phyloP scores from a whole-genome alignment of 2,329 filamentous ascomycete species.

The Sclerotinia borealis region DNA sequence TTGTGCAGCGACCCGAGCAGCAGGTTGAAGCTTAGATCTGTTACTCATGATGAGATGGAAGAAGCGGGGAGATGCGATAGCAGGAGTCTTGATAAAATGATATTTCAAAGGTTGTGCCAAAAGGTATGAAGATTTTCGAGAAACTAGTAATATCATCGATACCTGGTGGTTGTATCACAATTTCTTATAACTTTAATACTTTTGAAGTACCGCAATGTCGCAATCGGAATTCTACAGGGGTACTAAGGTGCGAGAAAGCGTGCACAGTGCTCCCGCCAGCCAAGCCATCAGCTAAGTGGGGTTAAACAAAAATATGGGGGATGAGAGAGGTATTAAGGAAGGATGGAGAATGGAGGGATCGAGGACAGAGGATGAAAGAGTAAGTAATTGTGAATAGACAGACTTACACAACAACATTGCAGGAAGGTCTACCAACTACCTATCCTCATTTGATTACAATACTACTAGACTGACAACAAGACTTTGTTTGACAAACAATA shows the following conservation, averaged over 20 bases:
- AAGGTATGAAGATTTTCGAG: slow-evolving; percentile 9
- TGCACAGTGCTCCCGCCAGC: no score
- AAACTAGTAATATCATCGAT: slow-evolving; percentile 19
- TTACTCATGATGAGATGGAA: slow-evolving; percentile 28
- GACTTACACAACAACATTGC: no score
- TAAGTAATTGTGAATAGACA: no score
- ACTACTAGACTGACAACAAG: neutral
- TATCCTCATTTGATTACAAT: neutral
- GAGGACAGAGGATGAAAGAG: no score
- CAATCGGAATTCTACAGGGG: neutral
- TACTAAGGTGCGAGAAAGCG: neutral
- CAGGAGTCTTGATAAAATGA: neutral
- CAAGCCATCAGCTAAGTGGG: no score
- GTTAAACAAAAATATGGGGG: no score
- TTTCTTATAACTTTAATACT: neutral
- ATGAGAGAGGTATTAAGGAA: no score
- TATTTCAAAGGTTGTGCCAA: slow-evolving; percentile 4
- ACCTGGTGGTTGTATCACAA: neutral
- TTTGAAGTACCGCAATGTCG: neutral
- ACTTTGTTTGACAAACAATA: neutral
- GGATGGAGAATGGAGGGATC: no score
- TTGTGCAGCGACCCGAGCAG: slow-evolving; percentile 46
- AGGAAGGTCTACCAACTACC: neutral
- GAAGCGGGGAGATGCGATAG: slow-evolving; percentile 12
- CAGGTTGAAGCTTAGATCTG: slow-evolving; percentile 41